phyloP scores from a whole-genome alignment of 2,329 filamentous ascomycete species.

The Tolypocladium sp. region DNA sequence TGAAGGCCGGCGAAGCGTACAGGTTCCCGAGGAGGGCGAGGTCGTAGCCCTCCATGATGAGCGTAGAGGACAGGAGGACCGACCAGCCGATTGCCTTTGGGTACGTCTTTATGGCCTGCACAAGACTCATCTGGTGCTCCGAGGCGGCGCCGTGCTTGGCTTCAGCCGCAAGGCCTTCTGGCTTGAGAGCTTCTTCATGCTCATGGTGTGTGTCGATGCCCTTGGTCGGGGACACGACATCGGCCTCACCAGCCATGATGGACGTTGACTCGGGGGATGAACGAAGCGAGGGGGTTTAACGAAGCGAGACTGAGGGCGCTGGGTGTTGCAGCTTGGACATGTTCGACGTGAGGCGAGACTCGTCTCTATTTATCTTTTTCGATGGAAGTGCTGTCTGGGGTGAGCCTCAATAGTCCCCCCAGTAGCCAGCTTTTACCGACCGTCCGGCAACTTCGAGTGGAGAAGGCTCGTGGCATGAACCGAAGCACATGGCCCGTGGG shows the following conservation, averaged over 20 bases:
- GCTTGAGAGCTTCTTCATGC: slow-evolving; percentile 14
- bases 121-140: slow-evolving; percentile 31
- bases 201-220: slow-evolving; percentile 13
- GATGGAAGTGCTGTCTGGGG: neutral
- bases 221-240: slow-evolving; percentile 8
- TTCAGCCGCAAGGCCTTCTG: slow-evolving; percentile 20
- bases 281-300: neutral
- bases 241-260: slow-evolving; percentile 14
- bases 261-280: neutral
- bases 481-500: neutral
- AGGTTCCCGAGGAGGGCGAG: slow-evolving; percentile 39
- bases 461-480: neutral
- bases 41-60: slow-evolving; percentile 45
- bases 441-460: neutral
- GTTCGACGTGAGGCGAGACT: neutral
- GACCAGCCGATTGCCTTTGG: slow-evolving; percentile 40
- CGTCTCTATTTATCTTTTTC: neutral
- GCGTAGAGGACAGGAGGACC: slow-evolving; percentile 31
- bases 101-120: slow-evolving; percentile 30
- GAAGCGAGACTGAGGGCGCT: neutral
- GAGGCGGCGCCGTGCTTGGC: slow-evolving; percentile 29
- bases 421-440: neutral
- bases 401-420: neutral
- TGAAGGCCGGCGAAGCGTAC: slow-evolving; percentile 37
- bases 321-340: neutral